A percentile compares a stretch with the other conserved stretches of the same genome.
Evolutionary conservation across 2,329 filamentous ascomycete genomes (phyloP).

Genomic region (Cladophialophora immunda): DNA sequence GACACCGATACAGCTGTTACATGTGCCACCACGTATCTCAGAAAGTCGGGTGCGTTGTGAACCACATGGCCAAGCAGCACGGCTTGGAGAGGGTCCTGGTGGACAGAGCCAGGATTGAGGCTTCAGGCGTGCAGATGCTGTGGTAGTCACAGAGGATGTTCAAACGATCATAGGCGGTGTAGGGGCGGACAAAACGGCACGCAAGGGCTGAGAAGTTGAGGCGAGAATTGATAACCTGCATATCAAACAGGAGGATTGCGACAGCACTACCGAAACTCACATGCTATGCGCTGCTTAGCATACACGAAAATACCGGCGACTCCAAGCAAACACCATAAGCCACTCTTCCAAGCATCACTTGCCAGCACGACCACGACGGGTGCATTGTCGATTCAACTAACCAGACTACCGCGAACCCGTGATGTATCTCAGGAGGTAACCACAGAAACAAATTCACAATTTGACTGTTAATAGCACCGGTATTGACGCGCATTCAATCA

Average conservation of each 20-base stretch:
- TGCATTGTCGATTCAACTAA: too few species aligned
- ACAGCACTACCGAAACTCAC: neutral
- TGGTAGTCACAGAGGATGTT: neutral
- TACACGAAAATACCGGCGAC: too few species aligned
- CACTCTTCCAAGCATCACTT: too few species aligned
- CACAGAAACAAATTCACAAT: neutral
- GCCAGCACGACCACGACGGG: too few species aligned
- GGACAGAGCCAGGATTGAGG: neutral
- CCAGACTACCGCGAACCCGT: too few species aligned
- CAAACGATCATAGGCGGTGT: neutral
- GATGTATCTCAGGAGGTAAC: neutral
- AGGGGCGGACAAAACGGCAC: neutral
- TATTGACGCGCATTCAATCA: neutral
- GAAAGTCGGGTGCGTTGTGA: neutral
- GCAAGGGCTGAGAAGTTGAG: neutral
- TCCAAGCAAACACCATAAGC: too few species aligned
- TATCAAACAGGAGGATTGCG: too few species aligned
- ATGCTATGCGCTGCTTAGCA: too few species aligned
- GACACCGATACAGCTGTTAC: conserved; percentile 15
- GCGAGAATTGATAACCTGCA: neutral
- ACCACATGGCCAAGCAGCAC: neutral
- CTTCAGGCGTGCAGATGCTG: conserved; percentile 3
- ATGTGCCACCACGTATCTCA: neutral
- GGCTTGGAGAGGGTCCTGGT: neutral
- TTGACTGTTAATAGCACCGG: neutral